These are phyloP conservation scores for Hippophae rhamnoides DNA, from an alignment of 306 rosid species.

Conservation along the genomic window DNA sequence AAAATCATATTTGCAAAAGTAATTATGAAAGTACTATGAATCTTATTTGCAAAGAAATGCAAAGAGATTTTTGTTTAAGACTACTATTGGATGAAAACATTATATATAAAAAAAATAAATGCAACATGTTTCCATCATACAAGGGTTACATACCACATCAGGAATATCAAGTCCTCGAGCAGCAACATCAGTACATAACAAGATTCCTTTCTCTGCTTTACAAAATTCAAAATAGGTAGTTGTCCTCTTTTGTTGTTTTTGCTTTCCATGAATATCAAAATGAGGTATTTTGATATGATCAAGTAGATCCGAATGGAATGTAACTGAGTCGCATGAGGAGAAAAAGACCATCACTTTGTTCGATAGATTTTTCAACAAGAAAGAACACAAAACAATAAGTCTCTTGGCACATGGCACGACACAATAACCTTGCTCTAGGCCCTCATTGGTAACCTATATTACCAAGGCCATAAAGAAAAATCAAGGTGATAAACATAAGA, in stretches of 20 bases:
- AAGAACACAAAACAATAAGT: conserved; percentile 70
- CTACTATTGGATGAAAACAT: too few species aligned
- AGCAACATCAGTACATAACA: conserved; percentile 94
- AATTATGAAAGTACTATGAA: too few species aligned
- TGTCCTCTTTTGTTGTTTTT: conserved; percentile 81
- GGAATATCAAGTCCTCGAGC: conserved; percentile 96
- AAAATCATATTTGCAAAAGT: too few species aligned
- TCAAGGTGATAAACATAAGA: background rate
- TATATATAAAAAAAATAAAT: too few species aligned
- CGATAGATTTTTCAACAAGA: conserved; percentile 58
- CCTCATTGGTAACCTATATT: conserved; percentile 86
- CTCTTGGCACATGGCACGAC: conserved; percentile 75
- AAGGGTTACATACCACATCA: conserved; percentile 45
- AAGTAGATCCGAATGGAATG: conserved; percentile 77
- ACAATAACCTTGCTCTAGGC: conserved; percentile 91
- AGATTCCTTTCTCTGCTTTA: conserved; percentile 82
- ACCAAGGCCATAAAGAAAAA: conserved; percentile 9
- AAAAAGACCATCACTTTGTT: conserved; percentile 96
- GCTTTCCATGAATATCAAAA: conserved; percentile 84
- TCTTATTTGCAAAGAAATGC: too few species aligned
- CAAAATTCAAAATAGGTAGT: conserved; percentile 64
- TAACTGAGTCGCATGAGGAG: conserved; percentile 92
- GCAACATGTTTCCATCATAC: too few species aligned
- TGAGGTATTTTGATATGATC: conserved; percentile 59
- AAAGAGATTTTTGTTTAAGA: too few species aligned